Percentiles rank a stretch among this genome's conserved stretches.
These are phyloP conservation scores for Austroboletus eburneus DNA, from an alignment of 768 basidiomycete species.

Conservation along the genomic window DNA sequence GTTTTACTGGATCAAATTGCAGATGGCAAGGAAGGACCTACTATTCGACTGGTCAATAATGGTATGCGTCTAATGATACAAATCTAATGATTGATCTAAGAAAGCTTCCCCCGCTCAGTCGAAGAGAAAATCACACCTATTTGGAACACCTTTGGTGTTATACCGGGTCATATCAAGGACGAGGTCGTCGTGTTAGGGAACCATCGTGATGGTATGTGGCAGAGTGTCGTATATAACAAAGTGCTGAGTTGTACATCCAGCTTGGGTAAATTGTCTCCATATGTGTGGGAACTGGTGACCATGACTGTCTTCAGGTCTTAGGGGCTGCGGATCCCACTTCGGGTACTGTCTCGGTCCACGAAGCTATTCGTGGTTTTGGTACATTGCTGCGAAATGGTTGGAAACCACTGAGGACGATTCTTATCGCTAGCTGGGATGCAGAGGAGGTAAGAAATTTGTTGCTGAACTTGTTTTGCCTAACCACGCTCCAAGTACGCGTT, in stretches of 20 bases:
- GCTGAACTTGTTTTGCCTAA: background rate
- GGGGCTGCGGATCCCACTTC: conserved; percentile 56
- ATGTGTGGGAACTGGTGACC: background rate
- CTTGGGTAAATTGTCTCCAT: conserved; percentile 17
- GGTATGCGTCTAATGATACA: conserved; percentile 32
- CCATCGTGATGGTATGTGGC: conserved; percentile 76
- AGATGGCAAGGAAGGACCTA: conserved; percentile 33
- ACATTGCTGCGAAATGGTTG: conserved; percentile 51
- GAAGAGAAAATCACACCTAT: conserved; percentile 82
- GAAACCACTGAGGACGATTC: conserved; percentile 66
- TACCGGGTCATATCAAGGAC: conserved; percentile 79
- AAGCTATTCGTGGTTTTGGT: conserved; percentile 55
- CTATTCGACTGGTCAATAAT: conserved; percentile 51
- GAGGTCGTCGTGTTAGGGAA: conserved; percentile 87
- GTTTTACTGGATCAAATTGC: conserved; percentile 50
- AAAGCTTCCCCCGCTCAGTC: conserved; percentile 38
- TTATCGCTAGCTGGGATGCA: conserved; percentile 79
- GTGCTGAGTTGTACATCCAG: conserved; percentile 12
- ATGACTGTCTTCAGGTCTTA: conserved; percentile 30
- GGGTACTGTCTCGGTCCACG: conserved; percentile 53
- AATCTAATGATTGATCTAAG: background rate
- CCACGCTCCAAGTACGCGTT: conserved; percentile 50
- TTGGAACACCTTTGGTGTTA: conserved; percentile 85
- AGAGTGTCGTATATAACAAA: background rate
- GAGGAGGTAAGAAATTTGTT: conserved; percentile 46